Evolutionary conservation across 257 asterid genomes (phyloP).

Genomic region (Solanum habrochaites): DNA sequence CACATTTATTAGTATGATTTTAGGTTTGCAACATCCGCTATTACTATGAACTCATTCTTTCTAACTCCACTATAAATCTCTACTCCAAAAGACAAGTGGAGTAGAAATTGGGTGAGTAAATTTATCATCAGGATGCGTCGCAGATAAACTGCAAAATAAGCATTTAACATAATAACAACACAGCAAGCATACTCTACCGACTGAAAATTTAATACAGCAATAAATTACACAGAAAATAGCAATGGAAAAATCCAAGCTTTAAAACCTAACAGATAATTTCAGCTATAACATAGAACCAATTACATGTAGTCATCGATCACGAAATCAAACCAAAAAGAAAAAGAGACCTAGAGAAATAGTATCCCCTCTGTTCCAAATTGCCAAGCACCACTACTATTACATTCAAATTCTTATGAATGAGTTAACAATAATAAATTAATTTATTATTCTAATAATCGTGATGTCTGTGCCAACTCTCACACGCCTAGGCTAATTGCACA

Average conservation of each 20-base stretch:
- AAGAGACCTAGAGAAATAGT: background rate
- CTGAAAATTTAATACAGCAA: background rate
- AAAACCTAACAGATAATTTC: background rate
- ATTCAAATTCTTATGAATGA: background rate
- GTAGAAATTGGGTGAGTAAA: background rate
- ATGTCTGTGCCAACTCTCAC: background rate
- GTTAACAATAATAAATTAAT: background rate
- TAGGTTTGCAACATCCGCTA: background rate
- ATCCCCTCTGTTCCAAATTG: background rate
- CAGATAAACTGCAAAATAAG: background rate
- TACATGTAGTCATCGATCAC: background rate
- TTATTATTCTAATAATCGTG: background rate
- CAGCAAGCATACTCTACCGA: background rate
- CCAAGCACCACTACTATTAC: background rate
- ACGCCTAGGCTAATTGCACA: background rate
- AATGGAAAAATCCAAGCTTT: background rate
- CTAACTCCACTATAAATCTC: background rate
- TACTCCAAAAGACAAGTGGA: background rate
- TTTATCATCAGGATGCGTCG: background rate
- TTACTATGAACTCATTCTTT: background rate
- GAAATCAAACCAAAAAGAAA: background rate
- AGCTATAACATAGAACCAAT: background rate
- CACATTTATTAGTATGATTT: background rate
- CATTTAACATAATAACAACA: background rate
- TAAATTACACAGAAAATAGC: background rate